Conservation (phyloP, 257 asterid species). For the Solanum raphanifolium region DNA sequence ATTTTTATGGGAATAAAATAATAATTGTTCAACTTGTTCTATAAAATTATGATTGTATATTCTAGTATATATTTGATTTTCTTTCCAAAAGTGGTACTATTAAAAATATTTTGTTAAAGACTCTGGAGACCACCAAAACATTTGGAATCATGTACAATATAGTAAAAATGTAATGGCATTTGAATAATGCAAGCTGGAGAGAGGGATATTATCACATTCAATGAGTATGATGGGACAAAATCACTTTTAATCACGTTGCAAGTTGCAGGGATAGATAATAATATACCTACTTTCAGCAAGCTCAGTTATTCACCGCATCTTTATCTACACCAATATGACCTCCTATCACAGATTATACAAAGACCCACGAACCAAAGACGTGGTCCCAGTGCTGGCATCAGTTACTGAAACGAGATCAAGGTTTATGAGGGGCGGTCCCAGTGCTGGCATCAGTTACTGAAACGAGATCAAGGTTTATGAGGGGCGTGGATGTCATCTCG, state of each 20-base stretch:
- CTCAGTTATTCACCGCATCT: background rate
- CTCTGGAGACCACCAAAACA: background rate
- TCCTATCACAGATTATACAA: background rate
- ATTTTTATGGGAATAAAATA: background rate
- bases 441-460: background rate
- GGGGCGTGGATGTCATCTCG: background rate
- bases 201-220: background rate
- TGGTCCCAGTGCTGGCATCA: background rate
- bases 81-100: background rate
- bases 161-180: background rate
- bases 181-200: background rate
- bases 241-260: background rate
- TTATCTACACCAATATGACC: background rate
- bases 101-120: background rate
- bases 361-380: background rate
- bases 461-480: background rate
- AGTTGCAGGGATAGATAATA: background rate
- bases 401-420: background rate
- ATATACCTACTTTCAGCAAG: background rate
- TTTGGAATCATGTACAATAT: background rate
- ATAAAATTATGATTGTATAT: background rate
- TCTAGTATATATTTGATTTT: background rate
- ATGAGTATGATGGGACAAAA: background rate
- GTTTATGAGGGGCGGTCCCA: background rate
- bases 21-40: background rate